Percentiles rank a stretch among this genome's conserved stretches.
Evolutionary conservation across 352 stramenopile genomes (phyloP).

Genomic region (Phytophthora sp.): DNA sequence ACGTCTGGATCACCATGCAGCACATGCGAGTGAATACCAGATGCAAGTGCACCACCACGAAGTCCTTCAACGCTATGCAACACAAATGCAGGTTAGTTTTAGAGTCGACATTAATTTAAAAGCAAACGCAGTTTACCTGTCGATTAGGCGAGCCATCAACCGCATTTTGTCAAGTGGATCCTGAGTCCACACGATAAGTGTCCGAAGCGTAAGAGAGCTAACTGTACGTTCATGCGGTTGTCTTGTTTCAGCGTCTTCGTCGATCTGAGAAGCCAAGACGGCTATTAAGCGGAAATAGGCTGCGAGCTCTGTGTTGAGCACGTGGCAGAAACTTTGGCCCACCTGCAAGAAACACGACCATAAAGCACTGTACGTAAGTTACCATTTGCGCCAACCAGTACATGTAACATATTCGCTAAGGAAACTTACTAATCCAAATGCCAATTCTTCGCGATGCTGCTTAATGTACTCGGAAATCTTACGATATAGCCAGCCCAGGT

Average conservation of each 20-base stretch:
- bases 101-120: not conserved
- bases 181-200: conserved; percentile 91
- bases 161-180: conserved; percentile 89
- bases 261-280: conserved; percentile 90
- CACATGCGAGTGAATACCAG: conserved; percentile 90
- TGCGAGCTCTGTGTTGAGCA: conserved; percentile 90
- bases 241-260: conserved; percentile 75
- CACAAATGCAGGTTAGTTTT: not conserved
- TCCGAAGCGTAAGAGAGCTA: conserved; percentile 86
- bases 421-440: conserved; percentile 73
- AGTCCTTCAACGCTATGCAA: conserved; percentile 73
- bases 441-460: conserved; percentile 72
- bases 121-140: conserved; percentile 54
- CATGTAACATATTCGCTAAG: not conserved
- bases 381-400: not conserved
- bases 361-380: conserved; percentile 11
- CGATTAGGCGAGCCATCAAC: conserved; percentile 89
- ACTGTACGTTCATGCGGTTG: conserved; percentile 41
- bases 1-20: conserved; percentile 90
- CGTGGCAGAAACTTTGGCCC: conserved; percentile 89
- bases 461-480: conserved; percentile 85
- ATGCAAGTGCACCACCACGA: conserved; percentile 88
- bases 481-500: conserved; percentile 91
- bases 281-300: conserved; percentile 95
- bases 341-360: conserved; percentile 45